phyloP scores from a whole-genome alignment of 1,139 yeast genomes.

The Candida smagusa region DNA sequence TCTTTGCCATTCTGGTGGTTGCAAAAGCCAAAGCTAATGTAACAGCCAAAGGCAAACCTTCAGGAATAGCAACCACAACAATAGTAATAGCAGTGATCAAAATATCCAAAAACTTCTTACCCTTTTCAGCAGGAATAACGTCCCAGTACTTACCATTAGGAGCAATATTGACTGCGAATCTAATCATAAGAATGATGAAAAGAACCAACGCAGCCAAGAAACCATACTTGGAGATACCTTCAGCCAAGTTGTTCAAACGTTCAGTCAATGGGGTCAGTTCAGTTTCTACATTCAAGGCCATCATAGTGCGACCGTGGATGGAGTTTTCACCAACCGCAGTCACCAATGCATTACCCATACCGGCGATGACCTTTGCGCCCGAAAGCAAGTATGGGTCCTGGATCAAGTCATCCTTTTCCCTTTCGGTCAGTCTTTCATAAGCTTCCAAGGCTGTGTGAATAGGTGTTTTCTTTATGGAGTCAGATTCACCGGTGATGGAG shows the following conservation, averaged over 20 bases:
- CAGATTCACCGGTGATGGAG: constrained; percentile 90
- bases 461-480: constrained; percentile 67
- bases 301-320: constrained; percentile 87
- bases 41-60: constrained; percentile 95
- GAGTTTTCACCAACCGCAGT: constrained; percentile 91
- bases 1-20: constrained; percentile 95
- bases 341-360: constrained; percentile 81
- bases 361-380: constrained; percentile 84
- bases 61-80: constrained; percentile 97
- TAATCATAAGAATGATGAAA: constrained; percentile 73
- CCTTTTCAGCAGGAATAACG: constrained; percentile 67
- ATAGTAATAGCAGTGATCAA: constrained; percentile 89
- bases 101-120: constrained; percentile 77
- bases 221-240: constrained; percentile 92
- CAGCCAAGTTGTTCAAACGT: constrained; percentile 79
- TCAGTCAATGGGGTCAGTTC: constrained; percentile 89
- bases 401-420: constrained; percentile 44
- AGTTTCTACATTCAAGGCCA: constrained; percentile 66
- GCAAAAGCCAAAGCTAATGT: constrained; percentile 96
- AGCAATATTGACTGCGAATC: constrained; percentile 69
- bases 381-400: constrained; percentile 84
- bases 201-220: constrained; percentile 76
- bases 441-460: constrained; percentile 45
- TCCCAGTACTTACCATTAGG: constrained; percentile 45
- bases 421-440: constrained; percentile 26